Base-by-base conservation (phyloP, 257 asterid genomes). In the Jaltomata sinuosa region DNA sequence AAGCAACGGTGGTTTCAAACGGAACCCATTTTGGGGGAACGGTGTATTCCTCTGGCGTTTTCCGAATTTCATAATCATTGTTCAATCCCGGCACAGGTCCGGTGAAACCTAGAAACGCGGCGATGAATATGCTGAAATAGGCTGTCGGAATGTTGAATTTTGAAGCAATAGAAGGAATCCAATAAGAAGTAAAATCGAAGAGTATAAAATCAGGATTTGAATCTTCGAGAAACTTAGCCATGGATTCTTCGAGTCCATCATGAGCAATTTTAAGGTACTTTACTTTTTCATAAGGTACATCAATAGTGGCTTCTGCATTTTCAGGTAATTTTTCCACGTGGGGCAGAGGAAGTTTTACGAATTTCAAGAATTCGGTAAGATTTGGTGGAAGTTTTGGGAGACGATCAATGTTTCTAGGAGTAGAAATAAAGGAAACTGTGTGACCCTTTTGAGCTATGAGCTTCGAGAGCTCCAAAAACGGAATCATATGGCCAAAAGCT, bases 401-500 rank as follows among this genome's bases (percentile, higher is more conserved):
- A 71, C 93, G 93, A 29, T 89, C 88, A 31, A 90, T 87, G 89
- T 89, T 91, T 87, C 90, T 86, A 0, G 95, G 92, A 40, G 93
- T 86, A 59, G 96, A 91, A 61, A 90, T 25, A 83, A 91, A 90
- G 19, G 93, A 89, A 79, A 91, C 50, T 64, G 32, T 83, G 86
- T 91, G 96, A 57, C 93, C 96, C 80, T 83, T 89, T 62, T 36
- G 85, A 19, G 93, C 92, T 0, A 89, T 69, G 87, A 82, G 85
- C 87, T 91, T 91, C 84, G 93, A 81, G 11, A 91, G 91, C 36
- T 88, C 89, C 16, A 88, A 38, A 85, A 0, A 90, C 11, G 95
- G 97, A 40, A 89, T 84, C 52, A 93, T 89, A 86, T 91, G 94
- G 8, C 95, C 94, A 59, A 93, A 91, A 65, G 92, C 97, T 1